Evolutionary conservation across 1,284 basidiomycete species (phyloP), one percentile per base, ranked within the genome.

Genomic region (Leccinum subfulvum): DNA sequence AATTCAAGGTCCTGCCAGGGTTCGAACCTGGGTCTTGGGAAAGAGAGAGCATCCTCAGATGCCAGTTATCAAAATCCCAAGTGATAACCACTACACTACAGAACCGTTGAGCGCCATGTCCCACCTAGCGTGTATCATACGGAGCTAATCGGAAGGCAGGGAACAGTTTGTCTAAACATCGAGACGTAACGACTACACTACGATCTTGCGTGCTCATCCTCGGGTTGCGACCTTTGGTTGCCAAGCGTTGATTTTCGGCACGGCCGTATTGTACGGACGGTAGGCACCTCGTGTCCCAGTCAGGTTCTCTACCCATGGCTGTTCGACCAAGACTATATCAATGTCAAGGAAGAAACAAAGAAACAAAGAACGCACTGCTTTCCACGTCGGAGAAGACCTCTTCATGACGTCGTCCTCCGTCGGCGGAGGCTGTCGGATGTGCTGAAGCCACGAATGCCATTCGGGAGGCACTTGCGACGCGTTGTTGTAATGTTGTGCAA

Each of bases 371-470:
- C 93, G 69, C 77, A 96, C 95, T 35, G 85, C 83, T 76, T 93
- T 84, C 95, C 95, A 98, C 1, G 88, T 77, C 6, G 90, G 93
- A 51, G 85, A 83, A 56, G 84, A 74, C 59, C 81, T 84, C 72
- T 90, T 82, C 74, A 95, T 78, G 37, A 94, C 78, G 0, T 81
- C 74, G 72, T 97, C 96, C 67, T 90, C 81, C 2, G 83, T 79
- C 1, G 95, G 96, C 6, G 93, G 84, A 47, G 88, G 84, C 68
- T 87, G 84, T 56, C 95, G 91, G 71, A 96, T 97, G 74, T 97
- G 94, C n/a, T 83, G 82, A 33, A 97, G 77, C 95, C 95, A 98
- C 8, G 94, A 87, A 77, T 96, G 94, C 96, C 96, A 97, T 77
- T 95, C 94, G 2, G 94, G 85, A 35, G 94, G 91, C 41, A 96